Conservation (phyloP, 73 alveolate genomes). For the Stentor coeruleus region DNA sequence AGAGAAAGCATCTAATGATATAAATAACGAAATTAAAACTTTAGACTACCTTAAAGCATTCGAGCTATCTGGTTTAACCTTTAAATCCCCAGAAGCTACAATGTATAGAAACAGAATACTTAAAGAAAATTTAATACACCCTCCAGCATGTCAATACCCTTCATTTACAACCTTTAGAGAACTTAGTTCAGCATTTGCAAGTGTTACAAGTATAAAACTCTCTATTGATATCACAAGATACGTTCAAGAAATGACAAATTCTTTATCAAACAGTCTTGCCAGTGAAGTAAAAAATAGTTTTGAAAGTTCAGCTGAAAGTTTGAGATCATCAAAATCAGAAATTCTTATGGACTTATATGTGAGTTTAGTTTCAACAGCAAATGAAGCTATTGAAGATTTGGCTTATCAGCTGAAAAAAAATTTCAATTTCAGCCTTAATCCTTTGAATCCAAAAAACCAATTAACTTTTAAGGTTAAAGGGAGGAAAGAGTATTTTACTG, state of each 20-base stretch:
- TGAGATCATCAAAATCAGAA: not conserved
- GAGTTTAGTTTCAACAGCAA: conserved; percentile 37
- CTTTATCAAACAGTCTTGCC: not conserved
- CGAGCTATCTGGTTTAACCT: not conserved
- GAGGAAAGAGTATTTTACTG: conserved; percentile 77
- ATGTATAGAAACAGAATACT: conserved; percentile 40
- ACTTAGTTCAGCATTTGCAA: conserved; percentile 74
- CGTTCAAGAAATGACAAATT: conserved; percentile 28
- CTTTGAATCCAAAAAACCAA: conserved; percentile 36
- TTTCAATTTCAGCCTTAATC: conserved; percentile 30
- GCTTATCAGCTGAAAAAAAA: conserved; percentile 41
- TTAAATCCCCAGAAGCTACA: not conserved
- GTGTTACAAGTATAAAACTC: conserved; percentile 42
- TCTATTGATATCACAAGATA: conserved; percentile 52
- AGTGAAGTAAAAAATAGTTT: not conserved
- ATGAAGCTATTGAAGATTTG: conserved; percentile 70
- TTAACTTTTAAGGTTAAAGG: conserved; percentile 75
- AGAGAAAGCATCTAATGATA: not conserved
- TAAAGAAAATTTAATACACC: conserved; percentile 37
- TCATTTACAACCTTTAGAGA: conserved; percentile 53
- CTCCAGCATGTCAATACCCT: conserved; percentile 38
- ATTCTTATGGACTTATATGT: not conserved
- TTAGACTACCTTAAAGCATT: not conserved
- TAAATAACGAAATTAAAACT: not conserved
- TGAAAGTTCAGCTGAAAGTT: not conserved